A percentile compares a stretch with the other conserved stretches of the same genome.
These are phyloP conservation scores for Acanthamoeba royreba DNA, from an alignment of 208 protist species.

Conservation along the genomic window DNA sequence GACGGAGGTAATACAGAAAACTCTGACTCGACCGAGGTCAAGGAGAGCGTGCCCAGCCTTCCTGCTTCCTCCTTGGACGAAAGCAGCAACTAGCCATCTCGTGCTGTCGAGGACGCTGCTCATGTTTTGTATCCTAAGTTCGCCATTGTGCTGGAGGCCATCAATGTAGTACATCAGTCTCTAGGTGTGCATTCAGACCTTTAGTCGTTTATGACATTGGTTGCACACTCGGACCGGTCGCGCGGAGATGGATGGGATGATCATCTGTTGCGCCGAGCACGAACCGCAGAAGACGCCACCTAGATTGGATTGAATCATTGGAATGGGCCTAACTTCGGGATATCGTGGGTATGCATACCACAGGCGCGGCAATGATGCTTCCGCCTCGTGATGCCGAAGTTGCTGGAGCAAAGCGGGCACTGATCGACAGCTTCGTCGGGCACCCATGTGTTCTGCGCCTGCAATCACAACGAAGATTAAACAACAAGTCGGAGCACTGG, in stretches of 20 bases:
- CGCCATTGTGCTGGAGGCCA: too few species aligned
- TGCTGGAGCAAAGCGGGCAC: neutral
- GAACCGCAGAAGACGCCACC: neutral
- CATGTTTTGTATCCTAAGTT: too few species aligned
- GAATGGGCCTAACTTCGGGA: neutral
- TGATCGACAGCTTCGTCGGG: neutral
- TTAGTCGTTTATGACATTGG: neutral
- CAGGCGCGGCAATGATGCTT: slow-evolving; percentile 19
- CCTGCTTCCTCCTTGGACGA: too few species aligned
- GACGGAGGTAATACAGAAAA: neutral
- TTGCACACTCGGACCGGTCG: neutral
- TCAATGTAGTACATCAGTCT: too few species aligned
- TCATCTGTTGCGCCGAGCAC: neutral
- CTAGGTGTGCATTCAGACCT: too few species aligned
- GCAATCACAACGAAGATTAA: neutral
- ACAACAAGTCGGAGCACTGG: neutral
- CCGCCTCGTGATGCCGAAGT: neutral
- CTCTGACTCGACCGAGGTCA: too few species aligned
- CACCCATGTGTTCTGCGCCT: neutral
- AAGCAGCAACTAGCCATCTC: too few species aligned
- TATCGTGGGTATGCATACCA: neutral
- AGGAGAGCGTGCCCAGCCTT: too few species aligned
- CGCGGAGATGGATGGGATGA: neutral
- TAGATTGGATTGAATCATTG: neutral
- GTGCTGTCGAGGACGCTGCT: too few species aligned